Evolutionary conservation across 331 rosid genomes (phyloP), one percentile per base, ranked within the genome.

Genomic region (Telfairia occidentalis): DNA sequence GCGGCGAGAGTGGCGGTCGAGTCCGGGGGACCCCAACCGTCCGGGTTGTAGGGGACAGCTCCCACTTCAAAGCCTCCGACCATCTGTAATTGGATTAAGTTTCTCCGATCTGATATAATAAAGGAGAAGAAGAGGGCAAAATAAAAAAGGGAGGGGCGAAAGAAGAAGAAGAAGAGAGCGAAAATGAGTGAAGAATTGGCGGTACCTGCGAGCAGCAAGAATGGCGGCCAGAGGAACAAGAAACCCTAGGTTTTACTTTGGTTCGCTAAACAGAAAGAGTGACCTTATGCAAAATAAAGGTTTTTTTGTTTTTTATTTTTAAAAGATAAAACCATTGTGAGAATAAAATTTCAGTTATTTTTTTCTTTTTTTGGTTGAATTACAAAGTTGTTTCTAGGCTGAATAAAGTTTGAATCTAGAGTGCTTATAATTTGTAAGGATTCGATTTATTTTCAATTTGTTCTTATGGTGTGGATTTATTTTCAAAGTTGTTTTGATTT

Each of bases 1-100:
- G 73, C 60, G 67, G 77, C 34, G 43, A 80, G 43, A 26, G 76
- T 16, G 34, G 84, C 12, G 10, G 84, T 1, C 1, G 83, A 63
- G 0, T 90, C 98, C 3, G 89, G 89, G 0, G 98, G 98, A 24
- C 98, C 98, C 98, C 98, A 92, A 0, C 98, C 98, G 24, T 92
- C 97, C 0, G 97, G 81, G 70, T 87, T 90, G 90, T 85, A 90
- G 0, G 96, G 93, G 0, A 90, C 97, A 13, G 89, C 87, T 42
- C 88, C 89, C 9, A 90, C 85, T 52, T 89, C 94, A 80, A 92
- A 89, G 16, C 78, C 75, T 74, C 84, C 90, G 1, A 83, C 92
- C 97, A 92, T 91, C 13, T 34, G 46, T 35, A 35, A 32, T 65
- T 19, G 49, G 30, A 11, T 21, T 11, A 6, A 35, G 72, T 37